Evolutionary conservation across 2,329 filamentous ascomycete species (phyloP).

Genomic region (Apiospora kogelbergensis): DNA sequence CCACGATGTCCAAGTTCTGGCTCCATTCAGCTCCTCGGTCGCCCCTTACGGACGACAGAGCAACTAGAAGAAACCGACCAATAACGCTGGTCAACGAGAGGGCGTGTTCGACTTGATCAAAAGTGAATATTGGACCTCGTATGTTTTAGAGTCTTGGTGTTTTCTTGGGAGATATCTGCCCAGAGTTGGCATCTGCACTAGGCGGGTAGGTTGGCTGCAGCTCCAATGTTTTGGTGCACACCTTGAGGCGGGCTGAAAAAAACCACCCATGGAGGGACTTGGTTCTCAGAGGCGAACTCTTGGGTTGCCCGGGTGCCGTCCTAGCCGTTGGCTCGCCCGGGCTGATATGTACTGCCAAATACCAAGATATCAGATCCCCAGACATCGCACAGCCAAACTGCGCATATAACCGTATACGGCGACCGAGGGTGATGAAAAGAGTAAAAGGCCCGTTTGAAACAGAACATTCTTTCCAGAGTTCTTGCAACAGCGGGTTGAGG

Average conservation of each 20-base stretch:
- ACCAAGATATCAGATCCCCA: neutral
- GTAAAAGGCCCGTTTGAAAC: neutral
- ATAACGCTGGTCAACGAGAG: neutral
- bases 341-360: neutral
- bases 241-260: neutral
- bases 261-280: neutral
- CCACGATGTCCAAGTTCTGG: neutral
- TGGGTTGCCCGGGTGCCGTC: neutral
- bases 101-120: neutral
- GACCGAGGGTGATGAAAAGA: neutral
- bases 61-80: neutral
- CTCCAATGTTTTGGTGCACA: neutral
- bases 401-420: neutral
- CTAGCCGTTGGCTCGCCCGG: neutral
- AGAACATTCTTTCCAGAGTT: neutral
- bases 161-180: slow-evolving; percentile 5
- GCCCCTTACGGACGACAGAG: neutral
- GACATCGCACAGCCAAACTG: neutral
- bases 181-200: neutral
- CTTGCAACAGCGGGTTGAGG: neutral
- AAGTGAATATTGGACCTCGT: neutral
- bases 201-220: neutral
- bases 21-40: neutral
- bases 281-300: neutral
- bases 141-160: neutral